Base-by-base conservation (phyloP, 106 monocot genomes). In the Acorus gramineus region DNA sequence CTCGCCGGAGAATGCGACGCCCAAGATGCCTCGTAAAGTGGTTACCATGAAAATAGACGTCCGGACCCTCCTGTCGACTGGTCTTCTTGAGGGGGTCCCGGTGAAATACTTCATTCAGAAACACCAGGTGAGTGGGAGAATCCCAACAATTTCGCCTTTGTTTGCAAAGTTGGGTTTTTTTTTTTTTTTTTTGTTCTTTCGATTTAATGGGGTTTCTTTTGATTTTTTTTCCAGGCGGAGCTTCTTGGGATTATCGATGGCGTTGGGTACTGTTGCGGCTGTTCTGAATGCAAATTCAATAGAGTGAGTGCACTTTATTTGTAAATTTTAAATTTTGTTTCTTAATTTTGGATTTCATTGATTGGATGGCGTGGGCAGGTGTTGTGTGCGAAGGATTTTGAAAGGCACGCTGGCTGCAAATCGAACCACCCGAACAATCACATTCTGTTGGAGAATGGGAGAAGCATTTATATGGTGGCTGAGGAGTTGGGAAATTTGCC, bases 351-450 rank as follows among this genome's bases (percentile, higher is more conserved):
- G 28, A 28, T 28, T 28, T 28, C 28, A 28, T 28, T 28, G 28
- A 28, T 28, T 28, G 28, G 28, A 28, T 65, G 50, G 51, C 14
- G 3, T 5, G 52, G 14, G 6, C 48, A 81, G 81, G 69, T 77
- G 42, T 44, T 76, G 2, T 50, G 58, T 7, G 77, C 81, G 4
- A 13, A 44, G 7, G 60, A 72, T 58, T 81, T 81, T 56, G 72
- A 77, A 73, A 81, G 56, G 68, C 81, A 81, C 49, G 68, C 81
- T 11, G 65, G 73, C 6, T 67, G 28, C 28, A 4, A 57, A 6
- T 45, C 59, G 14, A 71, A 60, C 2, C 44, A 53, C 43, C 44
- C 47, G 14, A 75, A 76, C 65, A 61, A 73, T 65, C 72, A 77
- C 58, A 73, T 81, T n/a, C 59, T 68, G 47, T 58, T 81, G 45